Evolutionary conservation across 2,329 filamentous ascomycete genomes (phyloP).

Genomic region (Diaporthe citri): DNA sequence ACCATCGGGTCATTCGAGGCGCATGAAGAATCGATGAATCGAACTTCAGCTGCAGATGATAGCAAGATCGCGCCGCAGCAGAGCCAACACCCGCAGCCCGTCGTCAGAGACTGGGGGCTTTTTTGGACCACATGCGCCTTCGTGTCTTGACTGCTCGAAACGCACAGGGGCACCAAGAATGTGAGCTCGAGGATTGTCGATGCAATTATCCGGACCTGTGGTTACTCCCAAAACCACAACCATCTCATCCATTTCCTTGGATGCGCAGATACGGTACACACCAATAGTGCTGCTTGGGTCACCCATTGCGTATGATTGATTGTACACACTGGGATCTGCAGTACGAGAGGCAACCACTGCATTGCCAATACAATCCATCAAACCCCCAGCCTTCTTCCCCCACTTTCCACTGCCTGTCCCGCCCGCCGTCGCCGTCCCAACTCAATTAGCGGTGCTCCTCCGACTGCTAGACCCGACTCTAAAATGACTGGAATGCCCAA

Average conservation of each 20-base stretch:
- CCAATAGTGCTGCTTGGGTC: background rate
- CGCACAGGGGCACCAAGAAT: background rate
- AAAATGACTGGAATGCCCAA: background rate
- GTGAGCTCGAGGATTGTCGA: background rate
- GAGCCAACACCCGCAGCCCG: background rate
- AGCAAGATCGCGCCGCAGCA: constrained; percentile 4
- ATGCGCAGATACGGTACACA: background rate
- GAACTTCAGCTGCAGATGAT: constrained; percentile 19
- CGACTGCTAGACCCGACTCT: background rate
- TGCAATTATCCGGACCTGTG: background rate
- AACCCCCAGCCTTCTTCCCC: background rate
- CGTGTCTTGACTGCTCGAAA: background rate
- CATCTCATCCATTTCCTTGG: too few relatives aligned
- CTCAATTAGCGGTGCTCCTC: background rate
- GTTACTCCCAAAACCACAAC: too few relatives aligned
- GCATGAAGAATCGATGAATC: constrained; percentile 11
- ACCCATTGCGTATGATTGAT: background rate
- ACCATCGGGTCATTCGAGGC: background rate
- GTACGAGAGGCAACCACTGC: background rate
- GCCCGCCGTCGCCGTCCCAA: background rate
- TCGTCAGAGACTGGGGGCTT: background rate
- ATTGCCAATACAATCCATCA: background rate
- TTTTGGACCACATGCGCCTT: background rate
- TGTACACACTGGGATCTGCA: background rate
- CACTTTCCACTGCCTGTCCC: background rate